Base-by-base conservation (phyloP, 345 rosid species). In the Eucalyptus sp. region DNA sequence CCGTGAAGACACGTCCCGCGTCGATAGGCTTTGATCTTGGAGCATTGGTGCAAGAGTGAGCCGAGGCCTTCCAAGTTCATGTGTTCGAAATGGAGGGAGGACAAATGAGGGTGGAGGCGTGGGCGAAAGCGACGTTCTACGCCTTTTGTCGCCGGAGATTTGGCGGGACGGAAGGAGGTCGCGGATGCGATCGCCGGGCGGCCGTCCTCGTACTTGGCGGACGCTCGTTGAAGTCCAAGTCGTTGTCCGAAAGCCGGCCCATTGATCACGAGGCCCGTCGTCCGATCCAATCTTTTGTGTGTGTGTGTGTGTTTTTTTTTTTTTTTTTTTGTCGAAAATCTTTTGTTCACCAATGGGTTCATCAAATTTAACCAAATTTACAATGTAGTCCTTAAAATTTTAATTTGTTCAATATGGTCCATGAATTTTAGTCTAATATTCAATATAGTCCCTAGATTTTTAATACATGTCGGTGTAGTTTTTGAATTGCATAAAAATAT, bases 1-100 rank as follows among this genome's bases (percentile, higher is more conserved):
- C 95, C 94, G 85, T 95, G 96, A 43, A 94, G 93, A 10, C 93
- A 91, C 33, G 90, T 79, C 17, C 97, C 97, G 22, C 52, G 91
- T 29, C 89, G 90, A 17, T 88, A 89, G 31, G 94, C 91, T 86
- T 88, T 95, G 89, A 89, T 56, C 86, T 91, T 93, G 88, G 95
- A 90, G 88, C 97, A 94, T 6, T 81, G 93, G 89, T 92, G 95
- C 88, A 94, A 9, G 10, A 93, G 89, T 24, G 87, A 90, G 86
- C 92, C 94, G n/a, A 94, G 91, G 29, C 89, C 88, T 81, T 91
- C 91, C 33, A 84, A 43, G 54, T 88, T 88, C 94, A 94, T 93
- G 48, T 10, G 48, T 41, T 10, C 7, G 27, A 76, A 20, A 76
- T 22, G 83, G 48, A 24, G 48, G 83, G 79, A n/a, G 7, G n/a